Conservation (phyloP, 108 stramenopile species). For the Pseudonitzschia pungens region DNA sequence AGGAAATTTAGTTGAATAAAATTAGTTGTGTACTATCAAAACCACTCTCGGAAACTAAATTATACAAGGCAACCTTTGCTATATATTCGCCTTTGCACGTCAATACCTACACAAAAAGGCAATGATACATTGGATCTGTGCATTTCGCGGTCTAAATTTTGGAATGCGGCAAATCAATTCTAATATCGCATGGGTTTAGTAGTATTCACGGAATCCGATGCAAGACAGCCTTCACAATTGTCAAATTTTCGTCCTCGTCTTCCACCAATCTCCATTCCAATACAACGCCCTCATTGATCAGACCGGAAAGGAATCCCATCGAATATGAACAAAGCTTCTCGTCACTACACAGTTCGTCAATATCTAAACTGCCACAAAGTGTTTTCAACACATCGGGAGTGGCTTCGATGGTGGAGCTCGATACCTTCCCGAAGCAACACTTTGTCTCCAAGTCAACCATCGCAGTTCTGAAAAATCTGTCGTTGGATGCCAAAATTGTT, state of each 20-base stretch:
- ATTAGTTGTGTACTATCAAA: no score
- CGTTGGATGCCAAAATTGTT: neutral
- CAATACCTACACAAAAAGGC: no score
- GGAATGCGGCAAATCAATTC: no score
- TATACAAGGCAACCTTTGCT: no score
- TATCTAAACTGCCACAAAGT: conserved; percentile 12
- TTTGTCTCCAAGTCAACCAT: conserved; percentile 1
- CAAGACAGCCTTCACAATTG: conserved; percentile 2
- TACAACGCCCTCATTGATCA: neutral
- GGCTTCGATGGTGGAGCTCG: neutral
- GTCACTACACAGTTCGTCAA: neutral
- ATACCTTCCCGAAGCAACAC: neutral
- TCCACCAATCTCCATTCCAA: neutral
- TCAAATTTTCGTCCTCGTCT: neutral
- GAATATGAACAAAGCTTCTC: conserved; percentile 1
- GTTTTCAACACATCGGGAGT: conserved; percentile 12
- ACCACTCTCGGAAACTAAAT: no score
- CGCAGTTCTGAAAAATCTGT: neutral
- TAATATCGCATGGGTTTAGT: no score
- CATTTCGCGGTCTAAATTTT: no score
- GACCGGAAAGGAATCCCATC: conserved; percentile 8
- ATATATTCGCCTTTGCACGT: no score
- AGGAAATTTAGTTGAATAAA: no score
- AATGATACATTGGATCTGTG: no score
- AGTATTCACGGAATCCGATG: neutral